phyloP scores from a whole-genome alignment of 257 asterid genomes.

The Nicotiana obtusifolia region DNA sequence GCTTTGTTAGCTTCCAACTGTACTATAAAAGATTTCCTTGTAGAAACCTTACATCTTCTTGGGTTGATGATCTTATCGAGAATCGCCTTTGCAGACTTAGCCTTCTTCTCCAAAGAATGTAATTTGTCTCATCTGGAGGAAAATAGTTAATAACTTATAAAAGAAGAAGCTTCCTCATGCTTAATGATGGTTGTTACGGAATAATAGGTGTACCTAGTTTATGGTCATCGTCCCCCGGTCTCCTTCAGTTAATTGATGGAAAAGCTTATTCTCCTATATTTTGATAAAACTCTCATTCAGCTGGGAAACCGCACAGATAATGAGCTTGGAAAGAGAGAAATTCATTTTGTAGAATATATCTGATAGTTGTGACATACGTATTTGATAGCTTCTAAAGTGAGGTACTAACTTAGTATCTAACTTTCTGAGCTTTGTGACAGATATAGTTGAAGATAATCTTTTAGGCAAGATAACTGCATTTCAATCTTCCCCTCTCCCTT shows the following conservation, averaged over 20 bases:
- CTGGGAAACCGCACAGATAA: neutral
- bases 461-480: neutral
- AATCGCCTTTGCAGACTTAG: neutral
- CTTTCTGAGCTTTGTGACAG: neutral
- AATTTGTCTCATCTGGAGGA: neutral
- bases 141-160: neutral
- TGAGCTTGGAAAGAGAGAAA: slow-evolving; percentile 1
- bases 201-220: neutral
- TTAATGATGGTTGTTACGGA: neutral
- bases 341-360: neutral
- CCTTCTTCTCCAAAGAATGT: neutral
- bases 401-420: neutral
- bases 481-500: neutral
- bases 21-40: neutral
- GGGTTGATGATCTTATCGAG: neutral
- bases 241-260: neutral
- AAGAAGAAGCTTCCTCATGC: neutral
- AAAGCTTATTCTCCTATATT: neutral
- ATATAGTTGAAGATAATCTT: neutral
- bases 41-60: neutral
- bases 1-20: neutral
- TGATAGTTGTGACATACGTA: neutral
- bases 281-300: neutral
- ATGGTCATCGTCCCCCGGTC: neutral
- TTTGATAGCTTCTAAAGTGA: neutral